Base-by-base conservation (phyloP, 176 grass and related monocot species). In the Alopecurus myosuroides region DNA sequence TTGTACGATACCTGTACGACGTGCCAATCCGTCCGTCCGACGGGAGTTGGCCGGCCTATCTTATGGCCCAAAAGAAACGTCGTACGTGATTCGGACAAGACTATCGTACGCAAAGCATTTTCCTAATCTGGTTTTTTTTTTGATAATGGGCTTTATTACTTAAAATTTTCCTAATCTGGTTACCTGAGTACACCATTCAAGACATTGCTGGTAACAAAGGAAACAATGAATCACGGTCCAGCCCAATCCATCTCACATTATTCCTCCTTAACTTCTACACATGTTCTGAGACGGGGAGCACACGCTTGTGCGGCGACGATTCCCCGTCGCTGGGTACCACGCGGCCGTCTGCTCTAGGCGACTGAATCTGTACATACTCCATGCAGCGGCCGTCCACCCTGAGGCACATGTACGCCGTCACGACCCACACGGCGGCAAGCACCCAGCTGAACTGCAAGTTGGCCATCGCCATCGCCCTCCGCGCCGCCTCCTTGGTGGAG, bases 391-490 rank as follows among this genome's bases (percentile, higher is more conserved):
- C 52, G 31, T 82, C 80, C 80, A 84, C 76, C 78, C 77, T 92
- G 34, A 94, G 83, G 72, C 88, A 94, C 78, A 94, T 40, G 76
- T 70, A 97, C 33, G 84, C 90, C 20, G 84, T 83, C n/a, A 92
- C 77, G 60, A 86, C 41, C 77, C 81, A 91, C 23, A 92, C 86
- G 4, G 46, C 88, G n/a, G 90, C 88, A 11, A 97, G 18, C 33
- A 48, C 77, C 95, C 92, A 97, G 84, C 95, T 97, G 35, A 92
- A 92, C 85, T 97, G 90, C 86, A 94, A 79, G 79, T 97, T 97
- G 1, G 92, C 92, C 82, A 94, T 18, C 2, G 82, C 81, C 74
- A 63, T 64, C 20, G 90, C 95, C 84, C 90, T 90, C 72, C 44
- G 56, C 15, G 80, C 62, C 29, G 92, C 86, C 49, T 90, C 90